Evolutionary conservation across 495 filamentous ascomycete genomes (phyloP).

Genomic region (Neurospora discreta): DNA sequence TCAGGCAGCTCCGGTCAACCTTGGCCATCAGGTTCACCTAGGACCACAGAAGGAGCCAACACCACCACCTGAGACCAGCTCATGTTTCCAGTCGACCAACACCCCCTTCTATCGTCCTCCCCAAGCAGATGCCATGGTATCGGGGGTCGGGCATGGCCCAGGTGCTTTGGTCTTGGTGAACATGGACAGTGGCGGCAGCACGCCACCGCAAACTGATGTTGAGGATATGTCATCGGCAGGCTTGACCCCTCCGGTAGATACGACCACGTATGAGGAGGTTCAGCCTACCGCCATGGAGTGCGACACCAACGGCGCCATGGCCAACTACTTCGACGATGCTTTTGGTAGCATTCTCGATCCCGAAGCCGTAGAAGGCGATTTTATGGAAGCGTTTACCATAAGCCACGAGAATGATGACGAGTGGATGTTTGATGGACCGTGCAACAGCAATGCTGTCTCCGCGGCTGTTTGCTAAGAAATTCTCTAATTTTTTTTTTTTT

Average conservation of each 20-base stretch:
- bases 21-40: background rate
- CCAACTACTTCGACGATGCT: background rate
- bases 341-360: background rate
- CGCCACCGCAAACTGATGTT: background rate
- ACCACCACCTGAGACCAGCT: background rate
- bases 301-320: background rate
- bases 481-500: constrained; percentile 1
- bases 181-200: background rate
- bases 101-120: background rate
- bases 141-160: background rate
- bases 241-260: background rate
- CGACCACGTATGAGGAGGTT: background rate
- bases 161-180: background rate
- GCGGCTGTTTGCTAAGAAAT: background rate
- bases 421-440: constrained; percentile 1
- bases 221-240: background rate
- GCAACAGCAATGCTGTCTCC: background rate
- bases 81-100: background rate
- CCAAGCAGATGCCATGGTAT: background rate
- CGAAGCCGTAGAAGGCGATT: background rate
- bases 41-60: background rate
- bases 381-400: background rate
- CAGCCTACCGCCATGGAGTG: background rate
- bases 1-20: background rate
- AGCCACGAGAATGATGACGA: background rate